A percentile compares a stretch with the other conserved stretches of the same genome.
Evolutionary conservation across 169 alveolate species (phyloP).

Genomic region (Plasmodium reichenowi): DNA sequence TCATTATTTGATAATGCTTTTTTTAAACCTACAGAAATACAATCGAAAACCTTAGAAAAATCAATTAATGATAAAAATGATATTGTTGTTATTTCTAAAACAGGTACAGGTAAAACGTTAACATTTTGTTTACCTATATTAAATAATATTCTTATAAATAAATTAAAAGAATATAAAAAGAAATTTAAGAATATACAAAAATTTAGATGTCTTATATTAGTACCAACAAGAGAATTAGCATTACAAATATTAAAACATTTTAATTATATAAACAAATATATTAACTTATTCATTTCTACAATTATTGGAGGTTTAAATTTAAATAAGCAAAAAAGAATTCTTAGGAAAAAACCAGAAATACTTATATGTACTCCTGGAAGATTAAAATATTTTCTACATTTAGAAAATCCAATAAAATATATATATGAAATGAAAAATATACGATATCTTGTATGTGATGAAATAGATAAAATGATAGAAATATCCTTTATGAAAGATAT

Average conservation of each 20-base stretch:
- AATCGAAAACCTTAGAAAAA: conserved; percentile 31
- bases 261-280: conserved; percentile 38
- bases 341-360: conserved; percentile 79
- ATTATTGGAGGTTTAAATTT: conserved; percentile 65
- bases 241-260: conserved; percentile 78
- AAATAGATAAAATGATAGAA: conserved; percentile 74
- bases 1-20: conserved; percentile 43
- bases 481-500: conserved; percentile 66
- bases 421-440: conserved; percentile 51
- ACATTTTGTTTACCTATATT: conserved; percentile 81
- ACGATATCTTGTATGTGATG: conserved; percentile 76
- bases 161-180: conserved; percentile 38
- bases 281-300: conserved; percentile 67
- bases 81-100: conserved; percentile 83
- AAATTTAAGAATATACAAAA: conserved; percentile 26
- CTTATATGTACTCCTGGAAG: conserved; percentile 87
- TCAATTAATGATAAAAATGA: conserved; percentile 72
- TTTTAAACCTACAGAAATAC: conserved; percentile 64
- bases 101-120: conserved; percentile 88
- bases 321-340: conserved; percentile 43
- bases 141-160: conserved; percentile 65
- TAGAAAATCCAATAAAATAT: conserved; percentile 34
- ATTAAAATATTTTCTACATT: conserved; percentile 74
- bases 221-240: conserved; percentile 87
- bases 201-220: conserved; percentile 80